Percentiles rank a stretch among this genome's conserved stretches.
Evolutionary conservation across 23 red algal species (phyloP).

Genomic region (Agarophyton chilense): DNA sequence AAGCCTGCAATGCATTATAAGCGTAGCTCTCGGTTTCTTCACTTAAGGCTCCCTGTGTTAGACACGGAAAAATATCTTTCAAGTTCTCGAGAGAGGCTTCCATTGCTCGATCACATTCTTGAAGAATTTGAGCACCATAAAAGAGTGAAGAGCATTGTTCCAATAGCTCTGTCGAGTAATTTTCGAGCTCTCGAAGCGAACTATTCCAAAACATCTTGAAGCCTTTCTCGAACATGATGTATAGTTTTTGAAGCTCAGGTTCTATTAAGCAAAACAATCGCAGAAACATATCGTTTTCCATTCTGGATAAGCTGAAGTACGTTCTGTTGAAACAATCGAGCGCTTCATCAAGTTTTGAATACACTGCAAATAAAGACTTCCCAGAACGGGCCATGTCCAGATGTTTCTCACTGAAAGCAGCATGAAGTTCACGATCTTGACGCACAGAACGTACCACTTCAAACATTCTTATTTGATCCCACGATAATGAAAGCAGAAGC

Average conservation of each 20-base stretch:
- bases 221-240: conserved; percentile 9
- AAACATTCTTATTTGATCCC: background rate
- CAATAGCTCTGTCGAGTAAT: conserved; percentile 6
- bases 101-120: conserved; percentile 28
- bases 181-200: conserved; percentile 3
- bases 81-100: background rate
- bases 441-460: conserved; percentile 27
- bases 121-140: conserved; percentile 4
- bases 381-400: background rate
- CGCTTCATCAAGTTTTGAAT: conserved; percentile 31
- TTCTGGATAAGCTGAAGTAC: background rate
- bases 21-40: background rate
- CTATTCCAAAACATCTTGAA: conserved; percentile 12
- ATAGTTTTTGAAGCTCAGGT: background rate
- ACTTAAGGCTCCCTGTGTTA: background rate
- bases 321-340: conserved; percentile 24
- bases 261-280: conserved; percentile 4
- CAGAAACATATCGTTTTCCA: background rate
- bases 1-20: background rate
- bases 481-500: background rate
- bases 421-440: conserved; percentile 21
- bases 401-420: conserved; percentile 8
- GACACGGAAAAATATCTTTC: background rate
- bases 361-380: conserved; percentile 29
- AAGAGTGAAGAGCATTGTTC: conserved; percentile 21